Evolutionary conservation across 1,139 yeast species (phyloP), one percentile per base, ranked within the genome.

Genomic region (Pneumocystis sp.): DNA sequence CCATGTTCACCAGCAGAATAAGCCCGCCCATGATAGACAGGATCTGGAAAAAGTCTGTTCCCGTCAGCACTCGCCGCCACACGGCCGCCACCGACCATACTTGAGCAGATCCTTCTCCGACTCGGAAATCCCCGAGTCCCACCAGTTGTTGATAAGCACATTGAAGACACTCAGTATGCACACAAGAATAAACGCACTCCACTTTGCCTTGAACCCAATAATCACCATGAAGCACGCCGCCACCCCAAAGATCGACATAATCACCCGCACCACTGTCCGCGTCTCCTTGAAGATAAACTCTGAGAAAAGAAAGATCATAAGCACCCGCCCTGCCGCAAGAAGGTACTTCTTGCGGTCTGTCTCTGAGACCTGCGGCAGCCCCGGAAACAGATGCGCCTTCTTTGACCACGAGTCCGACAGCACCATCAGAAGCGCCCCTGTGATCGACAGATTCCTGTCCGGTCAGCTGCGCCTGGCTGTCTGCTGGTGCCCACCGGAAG

Each of bases 21-120:
- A 93, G 82, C 1, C 97, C 98, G 65, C 98, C 98, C 67, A 93
- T 93, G 75, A 93, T 93, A 67, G 96, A 87, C 73, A 93, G 81
- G 61, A 96, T 89, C 78, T 93, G 98, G 82, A 89, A 93, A 76
- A 89, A 89, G 66, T 69, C 56, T 17, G n/a, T n/a, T n/a, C n/a
- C n/a, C n/a, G n/a, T n/a, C n/a, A n/a, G n/a, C n/a, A n/a, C n/a
- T n/a, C n/a, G n/a, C n/a, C n/a, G n/a, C n/a, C n/a, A n/a, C n/a
- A n/a, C n/a, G n/a, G n/a, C n/a, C n/a, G n/a, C n/a, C n/a, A n/a
- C n/a, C n/a, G n/a, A 75, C 90, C 97, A 76, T 91, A 93, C 75
- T 89, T 88, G 75, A 90, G 79, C 76, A 86, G 89, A 77, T 93
- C 98, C 73, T 97, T 85, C 76, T 86, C 84, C 42, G 95, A 84